phyloP scores from a whole-genome alignment of 192 early-diverging fungal genomes.

The Backusella liffmaniae region DNA sequence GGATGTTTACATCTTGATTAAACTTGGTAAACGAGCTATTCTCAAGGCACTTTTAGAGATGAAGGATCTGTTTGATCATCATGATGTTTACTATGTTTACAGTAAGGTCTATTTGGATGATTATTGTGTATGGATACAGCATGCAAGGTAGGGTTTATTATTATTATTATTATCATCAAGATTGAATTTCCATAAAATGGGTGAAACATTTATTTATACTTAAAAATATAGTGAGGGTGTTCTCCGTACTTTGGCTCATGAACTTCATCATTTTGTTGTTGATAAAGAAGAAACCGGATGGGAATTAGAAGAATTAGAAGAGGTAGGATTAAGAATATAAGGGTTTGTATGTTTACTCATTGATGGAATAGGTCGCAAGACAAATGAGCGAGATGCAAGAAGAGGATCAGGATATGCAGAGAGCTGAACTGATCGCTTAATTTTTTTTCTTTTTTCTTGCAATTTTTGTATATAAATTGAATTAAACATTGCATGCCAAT shows the following conservation, averaged over 20 bases:
- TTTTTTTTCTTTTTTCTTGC: background rate
- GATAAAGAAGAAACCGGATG: constrained; percentile 71
- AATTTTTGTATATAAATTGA: background rate
- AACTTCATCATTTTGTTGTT: constrained; percentile 71
- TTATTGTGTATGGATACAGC: constrained; percentile 96
- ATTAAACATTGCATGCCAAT: background rate
- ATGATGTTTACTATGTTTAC: constrained; percentile 88
- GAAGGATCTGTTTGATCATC: constrained; percentile 77
- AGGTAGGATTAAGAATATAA: constrained; percentile 25
- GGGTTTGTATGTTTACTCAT: background rate
- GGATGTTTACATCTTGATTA: constrained; percentile 81
- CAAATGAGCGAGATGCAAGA: constrained; percentile 20
- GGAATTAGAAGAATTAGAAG: constrained; percentile 80
- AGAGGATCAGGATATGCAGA: constrained; percentile 3
- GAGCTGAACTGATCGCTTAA: background rate
- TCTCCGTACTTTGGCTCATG: constrained; percentile 74
- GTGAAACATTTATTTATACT: background rate
- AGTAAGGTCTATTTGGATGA: constrained; percentile 89
- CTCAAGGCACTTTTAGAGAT: constrained; percentile 77
- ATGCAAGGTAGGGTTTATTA: constrained; percentile 51
- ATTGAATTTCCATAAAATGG: no score
- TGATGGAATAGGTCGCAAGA: background rate
- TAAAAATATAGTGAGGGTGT: constrained; percentile 57
- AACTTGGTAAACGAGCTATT: constrained; percentile 79
- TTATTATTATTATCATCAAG: no score